Conservation (phyloP, 257 asterid genomes). For the Przewalskia tangutica region DNA sequence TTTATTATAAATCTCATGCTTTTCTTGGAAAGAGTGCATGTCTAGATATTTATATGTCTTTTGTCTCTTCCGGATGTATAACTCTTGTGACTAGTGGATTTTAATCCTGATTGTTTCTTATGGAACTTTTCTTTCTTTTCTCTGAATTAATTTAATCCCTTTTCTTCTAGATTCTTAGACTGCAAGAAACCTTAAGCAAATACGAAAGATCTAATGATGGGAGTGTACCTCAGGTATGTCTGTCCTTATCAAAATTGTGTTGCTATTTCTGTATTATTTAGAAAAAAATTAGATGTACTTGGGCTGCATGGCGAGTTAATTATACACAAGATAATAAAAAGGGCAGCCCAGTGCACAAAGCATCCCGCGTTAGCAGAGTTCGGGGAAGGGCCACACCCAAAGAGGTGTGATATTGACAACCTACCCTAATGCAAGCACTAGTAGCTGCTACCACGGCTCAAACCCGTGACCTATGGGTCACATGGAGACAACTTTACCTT, state of each 20-base stretch:
- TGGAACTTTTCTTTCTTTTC: not conserved
- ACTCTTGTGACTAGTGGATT: not conserved
- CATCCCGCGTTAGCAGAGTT: no score
- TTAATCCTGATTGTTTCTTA: constrained; percentile 11
- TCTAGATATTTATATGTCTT: not conserved
- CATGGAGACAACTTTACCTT: no score
- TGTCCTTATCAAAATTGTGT: not conserved
- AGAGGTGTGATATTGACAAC: no score
- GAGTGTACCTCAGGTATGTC: constrained; percentile 80
- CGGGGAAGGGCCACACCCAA: no score
- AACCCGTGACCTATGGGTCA: no score
- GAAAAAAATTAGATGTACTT: not conserved
- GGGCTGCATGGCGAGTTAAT: not conserved
- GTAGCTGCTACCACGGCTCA: no score
- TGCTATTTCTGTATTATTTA: not conserved
- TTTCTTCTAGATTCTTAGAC: constrained; percentile 68
- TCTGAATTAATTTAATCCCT: not conserved
- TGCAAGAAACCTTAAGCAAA: constrained; percentile 88
- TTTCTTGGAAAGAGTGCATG: not conserved
- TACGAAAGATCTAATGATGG: constrained; percentile 83
- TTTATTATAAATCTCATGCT: not conserved
- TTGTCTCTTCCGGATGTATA: not conserved
- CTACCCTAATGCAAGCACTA: no score
- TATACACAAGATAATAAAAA: not conserved
- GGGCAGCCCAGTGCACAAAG: no score